Conservation (phyloP, 768 basidiomycete species). For the Termitomyces sp. region DNA sequence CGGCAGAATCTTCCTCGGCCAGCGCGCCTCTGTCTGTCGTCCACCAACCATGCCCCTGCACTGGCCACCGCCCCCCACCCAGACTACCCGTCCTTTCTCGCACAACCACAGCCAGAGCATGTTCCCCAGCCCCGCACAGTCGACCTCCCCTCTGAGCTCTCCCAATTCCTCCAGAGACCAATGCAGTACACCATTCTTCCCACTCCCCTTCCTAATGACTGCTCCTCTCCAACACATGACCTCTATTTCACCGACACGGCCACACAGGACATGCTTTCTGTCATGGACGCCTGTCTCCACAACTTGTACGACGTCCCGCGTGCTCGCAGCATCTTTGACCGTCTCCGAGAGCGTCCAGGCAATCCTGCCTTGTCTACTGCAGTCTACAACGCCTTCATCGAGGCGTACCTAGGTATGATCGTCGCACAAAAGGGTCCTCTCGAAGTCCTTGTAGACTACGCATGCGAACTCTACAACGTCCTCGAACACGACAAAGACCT, state of each 20-base stretch:
- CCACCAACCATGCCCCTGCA: conserved; percentile 51
- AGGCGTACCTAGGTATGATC: conserved; percentile 62
- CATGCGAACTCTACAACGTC: conserved; percentile 54
- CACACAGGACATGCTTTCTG: conserved; percentile 66
- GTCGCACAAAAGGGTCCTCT: conserved; percentile 35
- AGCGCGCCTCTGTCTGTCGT: conserved; percentile 64
- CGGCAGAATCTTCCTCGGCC: too few species aligned
- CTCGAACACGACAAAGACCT: conserved; percentile 50
- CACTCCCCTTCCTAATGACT: conserved; percentile 56
- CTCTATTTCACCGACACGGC: conserved; percentile 61
- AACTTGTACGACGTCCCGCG: conserved; percentile 73
- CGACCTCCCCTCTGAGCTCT: conserved; percentile 33
- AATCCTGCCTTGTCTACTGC: conserved; percentile 36
- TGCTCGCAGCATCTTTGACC: conserved; percentile 70
- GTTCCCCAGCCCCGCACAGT: conserved; percentile 4
- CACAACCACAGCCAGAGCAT: conserved; percentile 7
- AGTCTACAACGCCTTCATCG: conserved; percentile 66
- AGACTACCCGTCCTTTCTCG: conserved; percentile 36
- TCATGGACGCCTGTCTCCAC: conserved; percentile 83
- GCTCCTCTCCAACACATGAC: conserved; percentile 35
- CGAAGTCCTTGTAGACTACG: conserved; percentile 59
- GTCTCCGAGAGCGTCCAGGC: conserved; percentile 39
- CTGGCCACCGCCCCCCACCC: conserved; percentile 36
- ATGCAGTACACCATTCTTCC: conserved; percentile 58
- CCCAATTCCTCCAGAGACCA: conserved; percentile 46